Evolutionary conservation across 768 basidiomycete genomes (phyloP).

Genomic region (Xerocomus brunneocitrinus): DNA sequence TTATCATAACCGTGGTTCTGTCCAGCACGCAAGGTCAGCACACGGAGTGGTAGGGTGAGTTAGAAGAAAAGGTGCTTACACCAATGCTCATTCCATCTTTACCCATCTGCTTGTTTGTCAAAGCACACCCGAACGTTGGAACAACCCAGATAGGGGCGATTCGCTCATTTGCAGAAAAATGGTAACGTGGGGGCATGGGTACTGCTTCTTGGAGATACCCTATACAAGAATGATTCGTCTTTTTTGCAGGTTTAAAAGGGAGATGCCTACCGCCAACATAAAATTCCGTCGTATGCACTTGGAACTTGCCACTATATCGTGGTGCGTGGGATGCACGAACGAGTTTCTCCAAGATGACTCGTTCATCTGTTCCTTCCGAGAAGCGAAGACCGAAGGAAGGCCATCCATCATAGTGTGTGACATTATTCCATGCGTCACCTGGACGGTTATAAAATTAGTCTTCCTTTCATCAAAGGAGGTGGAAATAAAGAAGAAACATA

Average conservation of each 20-base stretch:
- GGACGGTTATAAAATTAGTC: not conserved
- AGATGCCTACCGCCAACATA: slow-evolving; percentile 18
- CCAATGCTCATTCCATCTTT: slow-evolving; percentile 67
- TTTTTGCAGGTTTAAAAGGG: not conserved
- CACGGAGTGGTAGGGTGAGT: not conserved
- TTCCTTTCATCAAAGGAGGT: not conserved
- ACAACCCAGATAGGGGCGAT: slow-evolving; percentile 87
- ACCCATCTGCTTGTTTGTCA: slow-evolving; percentile 64
- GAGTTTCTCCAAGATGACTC: slow-evolving; percentile 53
- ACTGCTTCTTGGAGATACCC: slow-evolving; percentile 12
- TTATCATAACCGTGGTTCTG: slow-evolving; percentile 91
- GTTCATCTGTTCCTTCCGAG: slow-evolving; percentile 48
- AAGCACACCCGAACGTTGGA: slow-evolving; percentile 73
- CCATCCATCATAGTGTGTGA: slow-evolving; percentile 77
- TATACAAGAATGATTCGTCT: not conserved
- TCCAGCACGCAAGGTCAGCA: not conserved
- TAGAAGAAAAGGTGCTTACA: slow-evolving; percentile 39
- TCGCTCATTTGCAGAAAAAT: slow-evolving; percentile 67
- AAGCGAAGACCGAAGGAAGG: slow-evolving; percentile 87
- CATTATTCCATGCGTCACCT: slow-evolving; percentile 25
- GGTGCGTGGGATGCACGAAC: slow-evolving; percentile 42
- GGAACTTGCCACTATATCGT: slow-evolving; percentile 51
- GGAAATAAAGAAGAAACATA: slow-evolving; percentile 1
- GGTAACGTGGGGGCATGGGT: slow-evolving; percentile 72
- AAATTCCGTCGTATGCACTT: slow-evolving; percentile 40